Conservation (phyloP, 495 filamentous ascomycete genomes). For the Achaetomiella virescens region DNA sequence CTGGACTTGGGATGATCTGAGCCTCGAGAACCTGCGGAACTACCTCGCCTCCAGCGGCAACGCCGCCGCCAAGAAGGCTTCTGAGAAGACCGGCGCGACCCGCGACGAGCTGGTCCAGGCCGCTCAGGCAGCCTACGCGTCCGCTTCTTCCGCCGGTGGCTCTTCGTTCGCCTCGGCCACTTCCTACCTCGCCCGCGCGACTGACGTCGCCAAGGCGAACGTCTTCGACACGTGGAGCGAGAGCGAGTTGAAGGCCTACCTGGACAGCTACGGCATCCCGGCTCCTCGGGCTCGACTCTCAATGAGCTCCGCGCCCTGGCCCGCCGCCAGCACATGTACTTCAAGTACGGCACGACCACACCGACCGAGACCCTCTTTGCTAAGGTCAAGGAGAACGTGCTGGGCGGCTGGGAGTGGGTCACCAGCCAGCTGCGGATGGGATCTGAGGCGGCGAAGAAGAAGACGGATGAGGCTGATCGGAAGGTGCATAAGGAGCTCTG, state of each 20-base stretch:
- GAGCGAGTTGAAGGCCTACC: conserved; percentile 70
- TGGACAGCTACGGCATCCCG: conserved; percentile 73
- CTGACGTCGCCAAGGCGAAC: conserved; percentile 59
- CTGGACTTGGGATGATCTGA: conserved; percentile 84
- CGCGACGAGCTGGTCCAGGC: conserved; percentile 67
- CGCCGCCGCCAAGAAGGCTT: conserved; percentile 61
- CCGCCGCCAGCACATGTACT: conserved; percentile 67
- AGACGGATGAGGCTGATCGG: conserved; percentile 33
- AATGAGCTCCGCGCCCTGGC: conserved; percentile 63
- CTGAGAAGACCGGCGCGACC: conserved; percentile 56
- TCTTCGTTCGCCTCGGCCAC: conserved; percentile 66
- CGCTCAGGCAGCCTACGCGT: conserved; percentile 64
- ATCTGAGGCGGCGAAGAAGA: conserved; percentile 56
- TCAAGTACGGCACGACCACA: conserved; percentile 66
- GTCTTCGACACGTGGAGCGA: conserved; percentile 78
- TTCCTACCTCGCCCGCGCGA: conserved; percentile 62
- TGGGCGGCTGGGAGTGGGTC: conserved; percentile 52
- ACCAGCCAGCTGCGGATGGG: conserved; percentile 54
- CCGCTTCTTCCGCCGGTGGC: conserved; percentile 63
- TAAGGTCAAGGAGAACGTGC: conserved; percentile 50
- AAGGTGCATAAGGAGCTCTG: conserved; percentile 35
- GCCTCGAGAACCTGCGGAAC: conserved; percentile 65
- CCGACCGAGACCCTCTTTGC: conserved; percentile 60
- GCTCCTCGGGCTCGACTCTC: conserved; percentile 59
- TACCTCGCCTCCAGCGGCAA: conserved; percentile 57